These are phyloP conservation scores for Xerocomus nothofagi DNA, from an alignment of 1,284 basidiomycete species.

Conservation along the genomic window DNA sequence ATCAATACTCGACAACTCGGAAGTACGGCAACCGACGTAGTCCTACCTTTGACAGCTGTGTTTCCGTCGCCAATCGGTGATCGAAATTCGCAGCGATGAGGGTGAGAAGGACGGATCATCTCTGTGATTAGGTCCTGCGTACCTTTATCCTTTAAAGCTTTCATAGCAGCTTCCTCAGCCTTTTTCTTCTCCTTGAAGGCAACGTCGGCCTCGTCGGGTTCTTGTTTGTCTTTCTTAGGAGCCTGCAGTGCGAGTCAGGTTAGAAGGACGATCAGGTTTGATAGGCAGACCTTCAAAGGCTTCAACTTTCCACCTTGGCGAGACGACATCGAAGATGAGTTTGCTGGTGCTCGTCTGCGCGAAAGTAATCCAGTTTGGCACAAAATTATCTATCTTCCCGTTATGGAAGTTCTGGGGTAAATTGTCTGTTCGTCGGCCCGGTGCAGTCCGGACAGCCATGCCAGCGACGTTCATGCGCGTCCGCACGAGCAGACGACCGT, in stretches of 20 bases:
- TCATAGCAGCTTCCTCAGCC: constrained; percentile 65
- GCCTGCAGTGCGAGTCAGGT: constrained; percentile 43
- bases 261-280: neutral
- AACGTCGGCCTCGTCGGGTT: constrained; percentile 65
- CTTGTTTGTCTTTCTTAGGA: constrained; percentile 76
- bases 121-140: constrained; percentile 18
- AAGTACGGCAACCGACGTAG: neutral
- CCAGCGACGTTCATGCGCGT: neutral
- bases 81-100: neutral
- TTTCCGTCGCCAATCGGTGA: constrained; percentile 2
- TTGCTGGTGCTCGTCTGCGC: neutral
- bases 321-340: constrained; percentile 64
- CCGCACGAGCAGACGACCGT: neutral
- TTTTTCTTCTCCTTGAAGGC: constrained; percentile 76
- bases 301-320: constrained; percentile 82
- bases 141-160: constrained; percentile 71
- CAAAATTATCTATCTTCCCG: neutral
- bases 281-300: constrained; percentile 58
- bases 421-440: neutral
- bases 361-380: neutral
- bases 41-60: constrained; percentile 63
- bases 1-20: constrained; percentile 5
- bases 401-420: constrained; percentile 6
- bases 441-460: neutral
- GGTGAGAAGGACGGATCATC: neutral